A percentile compares a stretch with the other conserved stretches of the same genome.
These are phyloP conservation scores for Hippophae gyantsensis DNA, from an alignment of 306 rosid species.

Conservation along the genomic window DNA sequence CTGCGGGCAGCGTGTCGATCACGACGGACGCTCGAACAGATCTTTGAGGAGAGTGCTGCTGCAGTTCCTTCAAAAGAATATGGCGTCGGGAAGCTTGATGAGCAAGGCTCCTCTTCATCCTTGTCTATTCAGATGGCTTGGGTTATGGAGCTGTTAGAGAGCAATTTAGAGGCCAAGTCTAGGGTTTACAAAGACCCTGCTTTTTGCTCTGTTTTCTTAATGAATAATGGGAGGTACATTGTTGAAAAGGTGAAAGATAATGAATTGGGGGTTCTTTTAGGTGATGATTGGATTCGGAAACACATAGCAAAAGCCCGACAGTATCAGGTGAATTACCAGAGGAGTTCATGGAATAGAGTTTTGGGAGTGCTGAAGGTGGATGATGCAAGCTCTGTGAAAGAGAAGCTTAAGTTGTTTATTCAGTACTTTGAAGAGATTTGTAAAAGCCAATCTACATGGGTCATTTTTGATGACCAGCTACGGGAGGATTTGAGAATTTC, in stretches of 20 bases:
- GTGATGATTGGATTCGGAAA: slow-evolving; percentile 83
- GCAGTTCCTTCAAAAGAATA: slow-evolving; percentile 32
- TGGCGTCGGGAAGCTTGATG: slow-evolving; percentile 37
- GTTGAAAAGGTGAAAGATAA: slow-evolving; percentile 68
- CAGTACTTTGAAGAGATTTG: slow-evolving; percentile 60
- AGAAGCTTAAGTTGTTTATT: slow-evolving; percentile 62
- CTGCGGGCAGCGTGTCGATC: slow-evolving; percentile 81
- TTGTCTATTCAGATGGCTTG: slow-evolving; percentile 78
- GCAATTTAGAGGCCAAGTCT: slow-evolving; percentile 86
- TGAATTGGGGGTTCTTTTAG: slow-evolving; percentile 64
- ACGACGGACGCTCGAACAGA: slow-evolving; percentile 58
- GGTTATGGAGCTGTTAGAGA: slow-evolving; percentile 83
- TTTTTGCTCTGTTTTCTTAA: slow-evolving; percentile 64
- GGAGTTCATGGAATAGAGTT: slow-evolving; percentile 74
- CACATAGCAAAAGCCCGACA: slow-evolving; percentile 67
- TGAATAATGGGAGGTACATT: slow-evolving; percentile 85
- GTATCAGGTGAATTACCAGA: slow-evolving; percentile 52
- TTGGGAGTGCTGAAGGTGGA: slow-evolving; percentile 53
- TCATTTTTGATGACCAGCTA: slow-evolving; percentile 57
- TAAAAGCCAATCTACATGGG: slow-evolving; percentile 60
- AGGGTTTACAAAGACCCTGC: slow-evolving; percentile 63
- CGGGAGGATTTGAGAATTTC: slow-evolving; percentile 64
- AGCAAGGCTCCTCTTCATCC: slow-evolving; percentile 37
- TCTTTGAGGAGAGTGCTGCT: slow-evolving; percentile 52
- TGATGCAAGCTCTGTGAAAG: slow-evolving; percentile 44